Evolutionary conservation across 1,139 yeast genomes (phyloP), one percentile per base, ranked within the genome.

Genomic region (Debaryomycetaceae sp.): DNA sequence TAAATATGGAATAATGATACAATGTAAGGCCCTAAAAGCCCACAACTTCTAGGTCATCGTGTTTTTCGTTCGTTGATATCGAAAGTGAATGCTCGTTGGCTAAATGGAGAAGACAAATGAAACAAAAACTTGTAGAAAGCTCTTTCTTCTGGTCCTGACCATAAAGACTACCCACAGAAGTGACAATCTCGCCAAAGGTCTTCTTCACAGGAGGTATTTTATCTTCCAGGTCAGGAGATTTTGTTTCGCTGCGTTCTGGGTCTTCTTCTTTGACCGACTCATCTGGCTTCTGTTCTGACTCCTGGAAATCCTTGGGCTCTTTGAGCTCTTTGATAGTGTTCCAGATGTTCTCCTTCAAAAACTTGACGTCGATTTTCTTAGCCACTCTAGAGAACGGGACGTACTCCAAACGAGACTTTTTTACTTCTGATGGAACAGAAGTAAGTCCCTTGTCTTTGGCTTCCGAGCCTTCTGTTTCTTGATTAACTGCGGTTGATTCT

Each of bases 311-410:
- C 8, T 30, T n/a, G 8, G 31, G 17, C 36, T 38, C 45, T 26
- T 38, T 33, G 17, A 13, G 30, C 33, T 46, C 33, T 33, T 50
- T 67, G 15, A 81, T 69, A 1, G 80, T 75, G 29, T 73, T 72
- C 97, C 98, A 92, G 34, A 92, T 57, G 54, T 88, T 88, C 46
- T 86, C 87, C 63, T 92, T 92, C 44, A 92, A 70, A 31, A 75
- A 67, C 51, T 80, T 79, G 34, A 92, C 86, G 57, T 92, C 95
- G 15, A 92, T 96, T 49, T 83, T 76, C 58, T 89, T 91, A 3
- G 97, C 92, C 3, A 82, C 80, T 40, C 85, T 73, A 1, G 97
- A 87, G 53, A 83, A 89, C 46, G 76, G 81, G 36, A 89, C 81
- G 48, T 78, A 78, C 35, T 82, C 87, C 1, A 83, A 80, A 42